Evolutionary conservation across 106 monocot genomes (phyloP), one percentile per base, ranked within the genome.

Genomic region (Narthecium ossifragum): DNA sequence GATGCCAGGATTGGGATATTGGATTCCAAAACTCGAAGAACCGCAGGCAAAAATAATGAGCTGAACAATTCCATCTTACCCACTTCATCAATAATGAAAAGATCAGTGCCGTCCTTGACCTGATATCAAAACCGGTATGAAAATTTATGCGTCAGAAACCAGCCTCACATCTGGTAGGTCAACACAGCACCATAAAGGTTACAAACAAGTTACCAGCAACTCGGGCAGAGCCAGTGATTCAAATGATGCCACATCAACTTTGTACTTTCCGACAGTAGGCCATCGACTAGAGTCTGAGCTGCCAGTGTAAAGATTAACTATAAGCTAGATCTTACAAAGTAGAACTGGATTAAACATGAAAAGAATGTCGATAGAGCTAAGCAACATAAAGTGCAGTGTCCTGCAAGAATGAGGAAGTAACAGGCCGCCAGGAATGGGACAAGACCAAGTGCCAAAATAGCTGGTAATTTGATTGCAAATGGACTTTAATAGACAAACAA

Each of bases 41-140:
- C 90, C 34, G 86, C 80, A 54, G 90, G 83, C 26, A 86, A 90
- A 61, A 96, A 96, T 38, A 78, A 63, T 32, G 90, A 76, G 53
- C 90, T 71, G 60, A 75, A 90, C 22, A 96, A 46, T 66, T 96
- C 94, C 94, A 90, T 94, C 71, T 94, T 90, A 24, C 93, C 93
- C 39, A 94, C 85, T 80, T 94, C 89, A 71, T 94, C 93, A 40
- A 94, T 89, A 33, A 94, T 58, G 60, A 89, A 93, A 47, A 94
- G 85, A 69, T 89, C 80, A 8, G 68, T 75, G 28, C 72, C 89
- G 26, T 83, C 80, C 55, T 77, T 85, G 37, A 86, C 80, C 93
- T 93, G 60, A 45, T 50, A 50, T 46, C 23, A 57, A 33, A 54
- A 67, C 9, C 2, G 18, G 50, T 20, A 36, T 36, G 36, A 36